A percentile compares a stretch with the other conserved stretches of the same genome.
phyloP scores from a whole-genome alignment of 169 alveolate species.

The Cryptosporidium bovis region DNA sequence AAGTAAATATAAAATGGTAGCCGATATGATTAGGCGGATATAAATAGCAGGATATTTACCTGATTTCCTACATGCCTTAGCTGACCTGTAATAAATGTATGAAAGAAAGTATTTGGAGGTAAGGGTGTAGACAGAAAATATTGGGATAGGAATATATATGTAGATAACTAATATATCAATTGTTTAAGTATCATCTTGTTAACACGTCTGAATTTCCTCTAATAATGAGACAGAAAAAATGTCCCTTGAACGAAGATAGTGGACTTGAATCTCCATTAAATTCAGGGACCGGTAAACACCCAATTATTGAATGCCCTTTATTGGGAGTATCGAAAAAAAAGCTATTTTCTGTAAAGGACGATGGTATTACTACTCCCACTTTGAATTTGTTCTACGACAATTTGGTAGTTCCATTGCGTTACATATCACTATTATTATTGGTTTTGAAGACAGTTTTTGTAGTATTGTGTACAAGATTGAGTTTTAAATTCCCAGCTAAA shows the following conservation, averaged over 20 bases:
- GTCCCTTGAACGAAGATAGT: not conserved
- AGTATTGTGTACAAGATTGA: constrained; percentile 53
- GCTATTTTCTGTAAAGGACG: not conserved
- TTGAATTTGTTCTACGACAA: constrained; percentile 23
- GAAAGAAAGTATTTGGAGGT: too few species aligned
- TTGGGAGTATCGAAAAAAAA: constrained; percentile 4
- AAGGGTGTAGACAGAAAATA: too few species aligned
- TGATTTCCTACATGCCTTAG: too few species aligned
- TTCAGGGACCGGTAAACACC: not conserved
- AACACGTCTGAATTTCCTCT: too few species aligned
- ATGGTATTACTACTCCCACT: constrained; percentile 34
- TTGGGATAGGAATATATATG: too few species aligned
- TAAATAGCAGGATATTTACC: too few species aligned
- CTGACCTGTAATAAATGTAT: too few species aligned
- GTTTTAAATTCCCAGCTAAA: constrained; percentile 50
- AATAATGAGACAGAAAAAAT: too few species aligned
- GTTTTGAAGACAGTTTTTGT: constrained; percentile 39
- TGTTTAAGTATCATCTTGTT: too few species aligned
- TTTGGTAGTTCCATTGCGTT: constrained; percentile 15
- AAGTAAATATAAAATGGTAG: too few species aligned
- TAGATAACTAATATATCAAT: too few species aligned
- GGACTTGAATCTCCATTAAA: constrained; percentile 4
- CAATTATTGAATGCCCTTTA: not conserved
- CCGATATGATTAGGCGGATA: too few species aligned
- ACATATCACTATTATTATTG: constrained; percentile 29